A percentile compares a stretch with the other conserved stretches of the same genome.
Evolutionary conservation across 345 rosid species (phyloP).

Genomic region (Lumnitzera racemosa): DNA sequence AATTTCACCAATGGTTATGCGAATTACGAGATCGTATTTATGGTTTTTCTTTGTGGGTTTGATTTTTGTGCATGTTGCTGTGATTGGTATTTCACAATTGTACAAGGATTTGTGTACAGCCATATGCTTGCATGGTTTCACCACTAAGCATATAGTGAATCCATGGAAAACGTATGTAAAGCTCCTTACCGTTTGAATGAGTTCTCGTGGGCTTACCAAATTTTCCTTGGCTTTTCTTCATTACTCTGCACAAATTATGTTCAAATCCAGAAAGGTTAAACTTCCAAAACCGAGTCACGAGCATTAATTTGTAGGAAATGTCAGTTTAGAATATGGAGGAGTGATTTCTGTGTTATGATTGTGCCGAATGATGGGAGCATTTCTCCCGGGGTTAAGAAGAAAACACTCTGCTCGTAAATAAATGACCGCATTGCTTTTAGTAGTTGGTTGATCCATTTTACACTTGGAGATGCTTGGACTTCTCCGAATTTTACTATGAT

Average conservation of each 20-base stretch:
- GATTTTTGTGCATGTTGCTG: slow-evolving; percentile 47
- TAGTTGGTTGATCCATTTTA: slow-evolving; percentile 86
- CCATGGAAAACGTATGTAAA: slow-evolving; percentile 94
- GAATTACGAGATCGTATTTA: background rate
- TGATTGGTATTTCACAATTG: slow-evolving; percentile 97
- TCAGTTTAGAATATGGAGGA: background rate
- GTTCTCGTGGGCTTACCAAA: slow-evolving; percentile 92
- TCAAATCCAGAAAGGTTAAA: slow-evolving; percentile 94
- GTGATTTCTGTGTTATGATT: background rate
- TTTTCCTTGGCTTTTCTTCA: slow-evolving; percentile 94
- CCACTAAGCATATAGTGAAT: slow-evolving; percentile 80
- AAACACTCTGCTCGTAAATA: slow-evolving; percentile 80
- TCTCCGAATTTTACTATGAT: slow-evolving; percentile 84
- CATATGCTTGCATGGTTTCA: slow-evolving; percentile 93
- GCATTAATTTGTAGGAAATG: background rate
- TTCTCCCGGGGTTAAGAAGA: slow-evolving; percentile 84
- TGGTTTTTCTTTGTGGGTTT: background rate
- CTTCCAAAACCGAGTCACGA: no score
- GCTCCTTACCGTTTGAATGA: slow-evolving; percentile 94
- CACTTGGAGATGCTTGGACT: slow-evolving; percentile 87
- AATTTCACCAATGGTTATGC: no score
- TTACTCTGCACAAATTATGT: slow-evolving; percentile 91
- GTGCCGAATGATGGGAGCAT: slow-evolving; percentile 65
- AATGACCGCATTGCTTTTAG: slow-evolving; percentile 68
- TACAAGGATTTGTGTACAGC: slow-evolving; percentile 94